Base-by-base conservation (phyloP, 2,329 filamentous ascomycete genomes). In the Phoma sp. region DNA sequence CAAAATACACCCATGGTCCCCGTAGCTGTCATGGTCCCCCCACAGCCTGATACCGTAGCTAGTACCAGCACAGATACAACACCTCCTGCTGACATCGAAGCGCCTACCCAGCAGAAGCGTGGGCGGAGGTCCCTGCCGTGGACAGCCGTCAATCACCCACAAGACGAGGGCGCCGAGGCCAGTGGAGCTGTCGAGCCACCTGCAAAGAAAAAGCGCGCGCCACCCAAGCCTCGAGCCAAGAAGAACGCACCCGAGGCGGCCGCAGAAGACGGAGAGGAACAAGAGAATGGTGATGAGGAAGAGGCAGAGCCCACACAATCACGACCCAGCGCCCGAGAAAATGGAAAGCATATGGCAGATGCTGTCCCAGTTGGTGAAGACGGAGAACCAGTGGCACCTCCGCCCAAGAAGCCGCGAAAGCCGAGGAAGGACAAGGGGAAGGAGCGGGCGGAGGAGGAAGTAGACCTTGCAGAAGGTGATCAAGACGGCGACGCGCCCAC, bases 101-200 rank as follows among this genome's bases (percentile, higher is more conserved):
- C 61, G 32, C 45, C 49, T 10, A 36, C 62, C 12, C 51, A 49
- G 19, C 59, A 47, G 37, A 48, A 55, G 32, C 48, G 43, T 25
- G 55, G 46, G 21, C 54, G 48, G 29, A 54, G 53, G 32, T 57
- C 39, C 15, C 35, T 62, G 10, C 64, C 68, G 19, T 74, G 72
- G 72, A 57, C 57, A 25, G 57, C 72, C n/a, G 70, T 74, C 7
- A 74, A 74, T 38, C 55, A 66, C 21, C 55, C 61, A 12, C 55
- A 44, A 19, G 61, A 60, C 7, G 60, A 59, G 4, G 50, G 45
- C 5, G 58, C 49, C 15, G 61, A 62, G 24, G 60, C 58, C 9
- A 44, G 36, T 6, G 57, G 37, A 15, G 39, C 17, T 10, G 40
- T 55, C 17, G 49, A 43, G 5, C 51, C 51, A 8, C 53, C 60